Percentiles rank a stretch among this genome's conserved stretches.
These are phyloP conservation scores for Aspergillus sp. DNA, from an alignment of 2,329 filamentous ascomycete species.

Conservation along the genomic window DNA sequence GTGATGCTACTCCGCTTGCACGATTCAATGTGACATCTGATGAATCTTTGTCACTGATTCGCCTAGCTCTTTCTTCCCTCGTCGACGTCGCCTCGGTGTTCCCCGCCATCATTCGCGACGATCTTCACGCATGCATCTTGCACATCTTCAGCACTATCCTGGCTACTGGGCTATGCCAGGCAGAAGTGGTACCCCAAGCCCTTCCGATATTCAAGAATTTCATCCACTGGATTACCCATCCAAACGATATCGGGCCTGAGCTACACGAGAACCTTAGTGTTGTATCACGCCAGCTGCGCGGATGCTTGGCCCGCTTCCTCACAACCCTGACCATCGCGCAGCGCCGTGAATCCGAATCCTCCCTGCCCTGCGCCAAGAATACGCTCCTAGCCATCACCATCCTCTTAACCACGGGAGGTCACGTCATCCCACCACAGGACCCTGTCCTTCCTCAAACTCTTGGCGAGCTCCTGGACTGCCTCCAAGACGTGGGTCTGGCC, in stretches of 20 bases:
- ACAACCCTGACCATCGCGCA: constrained; percentile 53
- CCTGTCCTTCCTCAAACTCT: constrained; percentile 66
- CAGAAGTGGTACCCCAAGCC: constrained; percentile 78
- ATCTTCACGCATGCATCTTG: constrained; percentile 90
- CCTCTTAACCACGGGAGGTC: constrained; percentile 71
- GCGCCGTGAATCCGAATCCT: constrained; percentile 55
- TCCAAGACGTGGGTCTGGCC: constrained; percentile 53
- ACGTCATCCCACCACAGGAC: constrained; percentile 65
- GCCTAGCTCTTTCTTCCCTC: constrained; percentile 72
- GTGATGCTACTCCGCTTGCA: constrained; percentile 49
- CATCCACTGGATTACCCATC: constrained; percentile 60
- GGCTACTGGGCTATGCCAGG: constrained; percentile 77
- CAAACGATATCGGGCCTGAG: constrained; percentile 10
- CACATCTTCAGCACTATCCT: constrained; percentile 94
- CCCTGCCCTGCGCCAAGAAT: constrained; percentile 86
- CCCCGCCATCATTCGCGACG: constrained; percentile 90
- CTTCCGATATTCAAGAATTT: constrained; percentile 90
- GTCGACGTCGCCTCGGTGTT: constrained; percentile 95
- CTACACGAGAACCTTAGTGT: constrained; percentile 33
- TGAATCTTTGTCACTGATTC: constrained; percentile 73
- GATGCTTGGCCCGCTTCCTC: constrained; percentile 73
- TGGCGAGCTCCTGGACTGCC: constrained; percentile 74
- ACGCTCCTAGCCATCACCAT: constrained; percentile 81
- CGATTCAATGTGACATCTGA: constrained; percentile 71
- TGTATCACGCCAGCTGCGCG: constrained; percentile 65